These are phyloP conservation scores for Colletotrichum sansevieriae DNA, from an alignment of 2,329 filamentous ascomycete species.

Conservation along the genomic window DNA sequence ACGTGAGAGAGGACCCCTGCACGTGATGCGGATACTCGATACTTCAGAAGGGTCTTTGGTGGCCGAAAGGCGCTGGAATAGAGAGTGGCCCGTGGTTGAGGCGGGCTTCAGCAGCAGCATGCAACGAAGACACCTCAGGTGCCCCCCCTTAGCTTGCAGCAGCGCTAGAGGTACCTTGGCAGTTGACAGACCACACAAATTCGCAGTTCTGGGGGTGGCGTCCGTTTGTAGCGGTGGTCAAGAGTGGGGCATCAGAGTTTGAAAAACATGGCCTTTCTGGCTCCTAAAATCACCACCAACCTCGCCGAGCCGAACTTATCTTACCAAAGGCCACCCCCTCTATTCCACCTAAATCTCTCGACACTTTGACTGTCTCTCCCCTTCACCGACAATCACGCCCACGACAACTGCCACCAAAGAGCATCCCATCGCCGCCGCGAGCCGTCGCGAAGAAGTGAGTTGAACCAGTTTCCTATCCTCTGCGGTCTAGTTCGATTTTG, in stretches of 20 bases:
- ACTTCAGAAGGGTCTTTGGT: conserved; percentile 33
- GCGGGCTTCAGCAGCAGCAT: too few species aligned
- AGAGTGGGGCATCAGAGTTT: conserved; percentile 42
- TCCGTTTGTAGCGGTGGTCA: conserved; percentile 39
- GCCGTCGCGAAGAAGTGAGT: conserved; percentile 40
- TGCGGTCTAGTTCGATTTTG: not conserved
- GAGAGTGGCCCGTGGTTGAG: conserved; percentile 29
- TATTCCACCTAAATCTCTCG: conserved; percentile 41
- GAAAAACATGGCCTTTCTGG: conserved; percentile 42
- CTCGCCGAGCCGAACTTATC: conserved; percentile 40
- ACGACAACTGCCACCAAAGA: conserved; percentile 17
- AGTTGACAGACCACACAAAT: conserved; percentile 2
- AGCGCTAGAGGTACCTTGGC: conserved; percentile 21
- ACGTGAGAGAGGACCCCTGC: conserved; percentile 18
- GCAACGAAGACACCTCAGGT: not conserved
- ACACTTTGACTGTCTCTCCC: conserved; percentile 39
- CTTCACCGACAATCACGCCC: conserved; percentile 41
- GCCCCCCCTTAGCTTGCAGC: conserved; percentile 3
- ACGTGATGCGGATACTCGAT: conserved; percentile 39
- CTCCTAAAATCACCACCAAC: conserved; percentile 47
- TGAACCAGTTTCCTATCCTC: conserved; percentile 10
- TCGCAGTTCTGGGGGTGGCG: conserved; percentile 33
- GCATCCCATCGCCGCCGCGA: conserved; percentile 31
- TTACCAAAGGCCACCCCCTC: conserved; percentile 41
- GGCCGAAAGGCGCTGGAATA: conserved; percentile 28